A percentile compares a stretch with the other conserved stretches of the same genome.
These are phyloP conservation scores for Verticillium nubilum DNA, from an alignment of 2,329 filamentous ascomycete species.

Conservation along the genomic window DNA sequence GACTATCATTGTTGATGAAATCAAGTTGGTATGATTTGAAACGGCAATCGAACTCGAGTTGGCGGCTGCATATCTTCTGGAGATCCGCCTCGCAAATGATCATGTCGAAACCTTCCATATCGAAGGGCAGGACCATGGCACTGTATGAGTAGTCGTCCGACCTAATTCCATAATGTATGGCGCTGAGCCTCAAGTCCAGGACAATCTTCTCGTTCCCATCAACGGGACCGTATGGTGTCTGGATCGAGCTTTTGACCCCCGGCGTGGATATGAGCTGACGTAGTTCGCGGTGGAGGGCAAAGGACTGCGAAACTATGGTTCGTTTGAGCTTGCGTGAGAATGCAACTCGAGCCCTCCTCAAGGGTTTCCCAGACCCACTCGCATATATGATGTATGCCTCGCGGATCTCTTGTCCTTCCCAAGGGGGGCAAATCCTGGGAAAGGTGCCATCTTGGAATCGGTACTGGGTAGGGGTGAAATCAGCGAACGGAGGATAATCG, in stretches of 20 bases:
- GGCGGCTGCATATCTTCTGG: not conserved
- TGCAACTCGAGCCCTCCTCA: no score
- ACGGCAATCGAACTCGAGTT: not conserved
- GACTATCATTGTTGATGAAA: no score
- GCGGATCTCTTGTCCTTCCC: no score
- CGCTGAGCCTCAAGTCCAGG: not conserved
- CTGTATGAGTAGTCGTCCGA: not conserved
- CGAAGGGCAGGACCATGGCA: not conserved
- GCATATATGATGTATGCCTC: no score
- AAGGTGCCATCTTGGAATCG: no score
- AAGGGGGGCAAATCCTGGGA: no score
- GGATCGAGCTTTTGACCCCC: not conserved
- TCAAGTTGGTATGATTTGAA: not conserved
- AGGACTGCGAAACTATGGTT: no score
- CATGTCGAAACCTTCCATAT: not conserved
- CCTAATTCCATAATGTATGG: not conserved
- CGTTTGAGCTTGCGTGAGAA: no score
- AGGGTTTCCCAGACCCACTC: no score
- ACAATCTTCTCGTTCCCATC: not conserved
- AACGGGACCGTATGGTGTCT: not conserved
- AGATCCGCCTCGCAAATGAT: not conserved
- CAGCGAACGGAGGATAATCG: no score
- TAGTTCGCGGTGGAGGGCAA: no score
- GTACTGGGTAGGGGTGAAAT: no score
- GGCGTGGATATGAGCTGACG: not conserved